Base-by-base conservation (phyloP, 371 early-diverging fungal genomes). In the Mucor saturninus region DNA sequence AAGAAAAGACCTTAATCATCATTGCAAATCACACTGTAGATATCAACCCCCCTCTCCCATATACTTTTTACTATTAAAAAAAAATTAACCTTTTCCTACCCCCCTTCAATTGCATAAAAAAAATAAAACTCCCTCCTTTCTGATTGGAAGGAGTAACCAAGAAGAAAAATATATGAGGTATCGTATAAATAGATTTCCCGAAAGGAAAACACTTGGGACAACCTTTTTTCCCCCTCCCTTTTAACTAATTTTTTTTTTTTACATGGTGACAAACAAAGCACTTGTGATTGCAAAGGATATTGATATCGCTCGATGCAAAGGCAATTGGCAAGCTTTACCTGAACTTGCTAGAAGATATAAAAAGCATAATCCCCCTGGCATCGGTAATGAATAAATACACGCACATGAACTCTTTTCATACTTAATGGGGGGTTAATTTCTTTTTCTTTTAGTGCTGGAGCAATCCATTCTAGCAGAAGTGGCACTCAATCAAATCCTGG, bases 321-420 rank as follows among this genome's bases (percentile, higher is more conserved):
- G 81, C 2, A 72, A 75, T 35, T 90, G 88, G 88, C 59, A 64
- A 28, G 73, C 72, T 21, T 69, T 90, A 53, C 82, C 85, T 59
- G 84, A 87, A 42, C 78, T 90, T n/a, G 88, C 90, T 14, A 76
- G 86, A 59, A 79, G 85, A 32, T 90, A 88, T 58, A 66, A 81
- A 52, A 89, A 89, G 57, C 85, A 87, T 58, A 80, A 84, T 54
- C 77, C 86, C 29, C 82, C 80, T 26, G 91, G 87, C 32, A 65
- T 76, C 62, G 88, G 91, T 88, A 72, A 62, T 35, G 28, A 21
- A 31, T 32, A 42, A 49, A 46, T 11, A 26, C 6, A 5, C 4
- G 2, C 13, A 10, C 21, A 21, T 21, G 21, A 21, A 21, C 21
- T 21, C 21, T 21, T 21, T 28, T 21, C 30, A 2, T 26, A 32